Evolutionary conservation across 192 early-diverging fungal species (phyloP), one percentile per base, ranked within the genome.

Genomic region (Gonapodya sp.): DNA sequence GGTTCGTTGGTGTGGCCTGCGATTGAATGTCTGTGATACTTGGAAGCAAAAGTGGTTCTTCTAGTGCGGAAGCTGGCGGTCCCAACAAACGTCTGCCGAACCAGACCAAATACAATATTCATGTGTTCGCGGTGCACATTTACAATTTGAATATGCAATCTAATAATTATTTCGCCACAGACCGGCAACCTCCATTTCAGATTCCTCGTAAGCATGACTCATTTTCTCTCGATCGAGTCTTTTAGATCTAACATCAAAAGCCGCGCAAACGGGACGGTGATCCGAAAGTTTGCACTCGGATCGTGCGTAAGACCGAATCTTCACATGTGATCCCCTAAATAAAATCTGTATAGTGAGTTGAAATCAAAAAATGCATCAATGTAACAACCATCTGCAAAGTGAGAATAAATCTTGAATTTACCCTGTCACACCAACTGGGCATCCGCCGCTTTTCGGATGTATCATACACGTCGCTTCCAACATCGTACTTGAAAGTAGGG

Each of bases 401-500:
- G 16, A 79, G 1, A 14, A 14, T 30, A 24, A 0, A 34, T 34
- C 33, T 24, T n/a, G 35, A 18, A 36, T 34, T 64, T 34, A 99
- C 89, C 77, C 98, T 92, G 88, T 99, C 98, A 84, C 97, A 98
- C 94, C 95, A 99, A 8, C 95, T 93, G 0, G 98, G 98, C 0
- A 92, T 91, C 34, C 98, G 89, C 80, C 93, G 91, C 88, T 99
- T 99, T 73, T 98, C 96, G 46, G 93, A 95, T 1, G 92, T 91
- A 82, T 99, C 98, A 81, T 96, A 99, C 14, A 84, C 84, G 36
- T 94, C 89, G 18, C 92, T 93, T 24, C 83, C 81, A 24, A 83
- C 35, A 81, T 99, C 93, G 83, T 96, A 98, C 86, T 99, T 99
- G 92, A 98, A 99, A 0, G 98, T 99, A 0, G 98, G 98, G 2